Evolutionary conservation across 768 basidiomycete genomes (phyloP), one percentile per base, ranked within the genome.

Genomic region (Pleurotus pulmonarius): DNA sequence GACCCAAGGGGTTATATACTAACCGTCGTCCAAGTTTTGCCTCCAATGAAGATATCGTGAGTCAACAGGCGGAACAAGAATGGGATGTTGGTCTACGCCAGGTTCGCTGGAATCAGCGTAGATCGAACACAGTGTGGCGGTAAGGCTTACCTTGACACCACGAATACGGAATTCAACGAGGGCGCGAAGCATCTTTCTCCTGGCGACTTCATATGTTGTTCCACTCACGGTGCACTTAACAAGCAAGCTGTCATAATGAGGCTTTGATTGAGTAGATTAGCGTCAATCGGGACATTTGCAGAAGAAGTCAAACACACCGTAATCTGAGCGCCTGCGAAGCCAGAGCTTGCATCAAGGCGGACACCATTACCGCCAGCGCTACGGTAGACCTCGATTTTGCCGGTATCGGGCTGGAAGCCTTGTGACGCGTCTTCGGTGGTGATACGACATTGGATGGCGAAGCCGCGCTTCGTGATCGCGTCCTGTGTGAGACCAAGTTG

Each of bases 111-210:
- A 40, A 41, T 46, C 13, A 37, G 44, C 15, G 24, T 7, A 13
- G 12, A 12, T 49, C 20, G 54, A 25, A n/a, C 3, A 11, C 34
- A 12, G 25, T 45, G 49, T 26, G 5, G 40, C 5, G 46, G 16
- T 39, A 25, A 3, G 37, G 38, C 22, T n/a, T 43, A 87, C 92
- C 86, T 98, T 98, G 73, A 98, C 94, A 64, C 97, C 97, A 62
- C 97, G 93, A 64, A 99, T 98, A 65, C 97, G 91, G 87, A 98
- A 99, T 70, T 99, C 97, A 46, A 99, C 94, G n/a, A 99, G 83
- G 34, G 97, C 96, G 64, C 97, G 92, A 55, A 99, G 85, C 94
- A 98, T 98, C 81, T 99, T 99, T 62, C 97, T 83, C 58, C 97
- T 88, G 38, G 97, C 97, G 51, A 99, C 95, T 67, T 99, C 97